Percentiles rank a stretch among this genome's conserved stretches.
These are phyloP conservation scores for Pugionium dolabratum DNA, from an alignment of 345 rosid species.

Conservation along the genomic window DNA sequence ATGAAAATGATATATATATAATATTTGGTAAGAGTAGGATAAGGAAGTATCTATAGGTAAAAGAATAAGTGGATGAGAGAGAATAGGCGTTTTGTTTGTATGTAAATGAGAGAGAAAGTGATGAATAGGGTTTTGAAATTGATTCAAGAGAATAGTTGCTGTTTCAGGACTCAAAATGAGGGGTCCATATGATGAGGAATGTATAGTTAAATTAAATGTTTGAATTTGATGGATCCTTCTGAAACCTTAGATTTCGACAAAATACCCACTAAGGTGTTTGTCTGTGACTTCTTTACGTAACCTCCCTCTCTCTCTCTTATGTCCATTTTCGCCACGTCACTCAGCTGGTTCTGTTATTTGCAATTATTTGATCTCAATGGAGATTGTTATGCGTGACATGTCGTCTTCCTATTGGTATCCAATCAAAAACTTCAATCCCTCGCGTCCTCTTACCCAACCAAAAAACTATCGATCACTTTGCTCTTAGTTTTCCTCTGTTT, in stretches of 20 bases:
- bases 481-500: background rate
- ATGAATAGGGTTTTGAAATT: conserved; percentile 32
- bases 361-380: conserved; percentile 38
- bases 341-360: conserved; percentile 29
- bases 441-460: conserved; percentile 37
- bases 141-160: conserved; percentile 36
- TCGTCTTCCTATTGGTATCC: conserved; percentile 17
- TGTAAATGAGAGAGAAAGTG: conserved; percentile 33
- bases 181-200: conserved; percentile 40
- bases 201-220: conserved; percentile 26
- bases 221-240: conserved; percentile 36
- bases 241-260: conserved; percentile 40
- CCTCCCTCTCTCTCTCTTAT: conserved; percentile 27
- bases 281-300: conserved; percentile 35
- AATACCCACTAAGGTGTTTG: conserved; percentile 36
- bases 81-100: conserved; percentile 34
- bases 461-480: conserved; percentile 10
- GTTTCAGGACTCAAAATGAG: conserved; percentile 35
- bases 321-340: conserved; percentile 36
- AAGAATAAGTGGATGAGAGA: conserved; percentile 39
- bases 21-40: conserved; percentile 20
- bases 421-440: conserved; percentile 38
- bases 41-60: conserved; percentile 26
- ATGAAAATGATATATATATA: background rate
- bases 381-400: conserved; percentile 35